Conservation (phyloP, 768 basidiomycete genomes). For the Suillus lakei region DNA sequence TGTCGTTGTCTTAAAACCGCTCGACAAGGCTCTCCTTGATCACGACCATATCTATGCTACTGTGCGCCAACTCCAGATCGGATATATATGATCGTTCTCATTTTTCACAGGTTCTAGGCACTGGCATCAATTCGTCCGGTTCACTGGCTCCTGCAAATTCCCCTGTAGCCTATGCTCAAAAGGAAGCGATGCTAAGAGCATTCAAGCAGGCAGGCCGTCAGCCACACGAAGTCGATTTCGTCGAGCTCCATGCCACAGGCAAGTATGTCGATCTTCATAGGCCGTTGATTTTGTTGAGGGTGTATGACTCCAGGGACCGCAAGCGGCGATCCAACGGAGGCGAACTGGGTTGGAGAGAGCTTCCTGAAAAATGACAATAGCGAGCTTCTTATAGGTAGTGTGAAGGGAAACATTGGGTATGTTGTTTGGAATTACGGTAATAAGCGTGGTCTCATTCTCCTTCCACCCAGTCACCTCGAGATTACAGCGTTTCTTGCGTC, state of each 20-base stretch:
- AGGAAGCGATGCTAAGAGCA: slow-evolving; percentile 41
- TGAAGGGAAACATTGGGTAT: slow-evolving; percentile 53
- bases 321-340: slow-evolving; percentile 54
- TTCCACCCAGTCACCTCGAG: slow-evolving; percentile 42
- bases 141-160: slow-evolving; percentile 41
- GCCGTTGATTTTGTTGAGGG: background rate
- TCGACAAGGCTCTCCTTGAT: slow-evolving; percentile 43
- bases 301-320: slow-evolving; percentile 38
- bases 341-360: slow-evolving; percentile 49
- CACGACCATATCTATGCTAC: slow-evolving; percentile 46
- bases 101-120: slow-evolving; percentile 42
- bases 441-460: slow-evolving; percentile 26
- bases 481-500: slow-evolving; percentile 50
- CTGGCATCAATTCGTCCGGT: slow-evolving; percentile 43
- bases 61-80: slow-evolving; percentile 24
- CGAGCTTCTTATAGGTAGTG: slow-evolving; percentile 45
- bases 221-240: slow-evolving; percentile 49
- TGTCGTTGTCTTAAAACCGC: slow-evolving; percentile 45
- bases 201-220: slow-evolving; percentile 34
- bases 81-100: background rate
- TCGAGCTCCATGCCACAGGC: slow-evolving; percentile 58
- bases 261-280: background rate
- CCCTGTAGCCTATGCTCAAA: slow-evolving; percentile 43
- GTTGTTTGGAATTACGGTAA: slow-evolving; percentile 24
- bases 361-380: slow-evolving; percentile 31